phyloP scores from a whole-genome alignment of 2,329 filamentous ascomycete genomes.

The Immersiporthe knoxdaviesiana region DNA sequence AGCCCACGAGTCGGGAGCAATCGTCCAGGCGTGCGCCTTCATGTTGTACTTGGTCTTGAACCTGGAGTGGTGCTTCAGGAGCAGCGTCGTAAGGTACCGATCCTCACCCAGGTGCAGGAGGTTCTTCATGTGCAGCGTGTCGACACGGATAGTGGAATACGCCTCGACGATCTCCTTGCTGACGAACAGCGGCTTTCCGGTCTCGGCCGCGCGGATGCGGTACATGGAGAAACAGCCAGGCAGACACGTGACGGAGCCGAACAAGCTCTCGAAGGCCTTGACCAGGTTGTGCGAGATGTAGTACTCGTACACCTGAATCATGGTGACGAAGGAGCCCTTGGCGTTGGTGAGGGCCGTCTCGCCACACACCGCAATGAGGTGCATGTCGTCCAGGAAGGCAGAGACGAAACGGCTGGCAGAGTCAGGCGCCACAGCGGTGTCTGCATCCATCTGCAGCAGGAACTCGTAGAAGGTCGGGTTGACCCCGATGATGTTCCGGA shows the following conservation, averaged over 20 bases:
- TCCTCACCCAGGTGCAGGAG: slow-evolving; percentile 95
- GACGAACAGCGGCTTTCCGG: slow-evolving; percentile 94
- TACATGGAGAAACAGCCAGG: slow-evolving; percentile 99
- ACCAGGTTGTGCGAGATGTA: slow-evolving; percentile 97
- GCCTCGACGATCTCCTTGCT: slow-evolving; percentile 86
- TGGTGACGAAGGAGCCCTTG: slow-evolving; percentile 90
- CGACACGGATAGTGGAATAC: slow-evolving; percentile 92
- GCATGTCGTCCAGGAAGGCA: slow-evolving; percentile 87
- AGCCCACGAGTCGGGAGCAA: slow-evolving; percentile 89
- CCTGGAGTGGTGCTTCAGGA: slow-evolving; percentile 87
- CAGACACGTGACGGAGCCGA: slow-evolving; percentile 95
- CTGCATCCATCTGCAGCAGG: slow-evolving; percentile 93
- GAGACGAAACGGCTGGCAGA: slow-evolving; percentile 91
- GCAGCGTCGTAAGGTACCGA: slow-evolving; percentile 92
- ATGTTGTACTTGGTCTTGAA: slow-evolving; percentile 99
- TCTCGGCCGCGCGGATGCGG: slow-evolving; percentile 90
- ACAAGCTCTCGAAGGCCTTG: slow-evolving; percentile 96
- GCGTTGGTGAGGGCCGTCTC: slow-evolving; percentile 93
- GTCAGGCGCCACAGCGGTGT: slow-evolving; percentile 90
- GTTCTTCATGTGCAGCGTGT: slow-evolving; percentile 99
- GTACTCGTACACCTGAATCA: slow-evolving; percentile 99
- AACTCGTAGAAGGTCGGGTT: slow-evolving; percentile 99
- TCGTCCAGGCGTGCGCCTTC: slow-evolving; percentile 91
- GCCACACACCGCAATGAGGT: slow-evolving; percentile 91
- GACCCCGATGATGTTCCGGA: slow-evolving; percentile 97